Conservation (phyloP, 108 stramenopile species). For the Pelagomonas calceolata region DNA sequence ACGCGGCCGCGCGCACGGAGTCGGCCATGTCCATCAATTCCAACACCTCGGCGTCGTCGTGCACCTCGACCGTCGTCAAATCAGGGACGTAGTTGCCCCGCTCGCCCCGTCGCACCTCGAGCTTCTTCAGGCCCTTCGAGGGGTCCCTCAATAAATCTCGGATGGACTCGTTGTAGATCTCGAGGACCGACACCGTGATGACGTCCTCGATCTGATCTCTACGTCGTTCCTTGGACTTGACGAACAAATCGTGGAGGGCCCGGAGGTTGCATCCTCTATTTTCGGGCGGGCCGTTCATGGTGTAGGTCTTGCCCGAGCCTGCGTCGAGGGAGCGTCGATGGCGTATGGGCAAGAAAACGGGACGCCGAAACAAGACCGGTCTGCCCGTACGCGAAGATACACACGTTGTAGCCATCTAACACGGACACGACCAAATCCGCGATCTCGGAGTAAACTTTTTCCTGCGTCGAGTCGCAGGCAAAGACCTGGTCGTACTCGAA, state of each 20-base stretch:
- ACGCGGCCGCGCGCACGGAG: slow-evolving; percentile 73
- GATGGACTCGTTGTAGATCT: slow-evolving; percentile 61
- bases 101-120: slow-evolving; percentile 26
- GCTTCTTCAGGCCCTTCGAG: slow-evolving; percentile 8
- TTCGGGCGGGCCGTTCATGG: slow-evolving; percentile 45
- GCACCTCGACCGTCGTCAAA: slow-evolving; percentile 70
- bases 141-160: slow-evolving; percentile 34
- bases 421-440: slow-evolving; percentile 81
- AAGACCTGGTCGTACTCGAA: slow-evolving; percentile 88
- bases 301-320: slow-evolving; percentile 49
- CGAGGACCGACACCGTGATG: slow-evolving; percentile 44
- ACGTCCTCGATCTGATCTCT: slow-evolving; percentile 19
- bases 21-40: slow-evolving; percentile 67
- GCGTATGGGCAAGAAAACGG: too few species aligned
- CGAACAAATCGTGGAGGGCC: slow-evolving; percentile 31
- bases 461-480: slow-evolving; percentile 73
- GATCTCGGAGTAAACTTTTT: slow-evolving; percentile 82
- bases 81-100: slow-evolving; percentile 78
- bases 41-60: slow-evolving; percentile 64
- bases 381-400: slow-evolving; percentile 98
- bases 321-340: too few species aligned
- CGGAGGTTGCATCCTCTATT: slow-evolving; percentile 36
- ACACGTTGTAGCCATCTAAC: slow-evolving; percentile 94
- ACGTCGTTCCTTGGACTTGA: slow-evolving; percentile 14
- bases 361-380: too few species aligned